These are phyloP conservation scores for Linderniella brevidens DNA, from an alignment of 257 asterid species.

Conservation along the genomic window DNA sequence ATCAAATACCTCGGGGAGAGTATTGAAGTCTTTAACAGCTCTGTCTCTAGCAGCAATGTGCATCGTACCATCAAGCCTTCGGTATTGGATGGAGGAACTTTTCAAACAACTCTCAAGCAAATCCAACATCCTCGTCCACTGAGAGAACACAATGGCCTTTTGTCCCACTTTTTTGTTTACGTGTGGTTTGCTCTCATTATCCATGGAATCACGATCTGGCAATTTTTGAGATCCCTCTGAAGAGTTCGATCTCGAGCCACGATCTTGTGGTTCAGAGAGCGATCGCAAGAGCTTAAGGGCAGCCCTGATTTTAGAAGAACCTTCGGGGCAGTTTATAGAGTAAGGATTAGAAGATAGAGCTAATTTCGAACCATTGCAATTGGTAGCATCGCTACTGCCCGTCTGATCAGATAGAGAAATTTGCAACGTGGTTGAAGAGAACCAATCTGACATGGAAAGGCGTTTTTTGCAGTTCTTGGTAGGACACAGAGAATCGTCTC, in stretches of 20 bases:
- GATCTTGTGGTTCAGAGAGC: constrained; percentile 24
- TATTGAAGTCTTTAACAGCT: constrained; percentile 90
- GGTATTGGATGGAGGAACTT: constrained; percentile 46
- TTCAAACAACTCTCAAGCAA: constrained; percentile 75
- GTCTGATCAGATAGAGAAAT: constrained; percentile 38
- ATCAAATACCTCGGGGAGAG: constrained; percentile 75
- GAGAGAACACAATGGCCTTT: constrained; percentile 94
- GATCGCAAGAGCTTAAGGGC: constrained; percentile 60
- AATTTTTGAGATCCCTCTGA: constrained; percentile 8
- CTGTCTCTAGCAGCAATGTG: constrained; percentile 73
- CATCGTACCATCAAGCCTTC: constrained; percentile 97
- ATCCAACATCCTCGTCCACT: constrained; percentile 99
- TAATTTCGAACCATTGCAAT: constrained; percentile 16
- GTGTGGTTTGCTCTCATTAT: constrained; percentile 11
- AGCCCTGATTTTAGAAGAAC: constrained; percentile 81
- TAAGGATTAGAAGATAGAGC: constrained; percentile 26
- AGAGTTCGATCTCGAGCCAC: constrained; percentile 13
- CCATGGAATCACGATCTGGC: constrained; percentile 12
- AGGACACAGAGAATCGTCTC: constrained; percentile 76
- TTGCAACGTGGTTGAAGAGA: constrained; percentile 45
- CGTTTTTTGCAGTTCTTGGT: constrained; percentile 54
- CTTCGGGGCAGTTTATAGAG: constrained; percentile 25
- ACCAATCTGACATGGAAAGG: constrained; percentile 35
- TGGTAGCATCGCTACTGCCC: constrained; percentile 15
- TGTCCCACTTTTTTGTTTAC: constrained; percentile 29